Conservation (phyloP, 169 alveolate genomes). For the Plasmodium gallinaceum region DNA sequence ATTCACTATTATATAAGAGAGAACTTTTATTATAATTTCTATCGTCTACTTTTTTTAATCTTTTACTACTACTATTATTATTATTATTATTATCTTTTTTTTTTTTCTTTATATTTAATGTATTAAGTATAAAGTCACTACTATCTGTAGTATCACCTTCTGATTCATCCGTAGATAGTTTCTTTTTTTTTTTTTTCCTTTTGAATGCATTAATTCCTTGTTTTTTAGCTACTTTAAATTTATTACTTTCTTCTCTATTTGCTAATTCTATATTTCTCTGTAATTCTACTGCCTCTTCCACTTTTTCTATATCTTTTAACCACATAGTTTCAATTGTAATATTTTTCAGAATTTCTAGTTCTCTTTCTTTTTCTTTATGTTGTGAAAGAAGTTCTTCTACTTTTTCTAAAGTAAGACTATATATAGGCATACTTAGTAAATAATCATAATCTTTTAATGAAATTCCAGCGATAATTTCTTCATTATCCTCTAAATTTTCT, state of each 20-base stretch:
- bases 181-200: conserved; percentile 59
- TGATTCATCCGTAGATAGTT: conserved; percentile 63
- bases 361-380: conserved; percentile 77
- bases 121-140: conserved; percentile 58
- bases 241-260: conserved; percentile 73
- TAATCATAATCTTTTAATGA: conserved; percentile 92
- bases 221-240: conserved; percentile 64
- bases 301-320: conserved; percentile 82
- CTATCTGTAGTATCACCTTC: conserved; percentile 70
- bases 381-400: conserved; percentile 90
- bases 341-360: conserved; percentile 78
- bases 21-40: conserved; percentile 1
- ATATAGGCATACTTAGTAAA: conserved; percentile 95
- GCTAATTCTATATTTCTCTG: conserved; percentile 76
- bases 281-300: conserved; percentile 79
- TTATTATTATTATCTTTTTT: conserved; percentile 2
- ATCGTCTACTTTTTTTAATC: conserved; percentile 18
- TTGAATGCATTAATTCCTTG: conserved; percentile 18
- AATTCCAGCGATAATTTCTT: conserved; percentile 77
- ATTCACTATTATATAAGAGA: conserved; percentile 4
- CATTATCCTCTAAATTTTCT: conserved; percentile 70
- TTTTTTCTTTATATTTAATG: conserved; percentile 49
- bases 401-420: conserved; percentile 95
- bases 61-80: conserved; percentile 32
- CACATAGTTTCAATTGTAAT: conserved; percentile 84